Evolutionary conservation across 2,329 filamentous ascomycete species (phyloP).

Genomic region (Epichloe coenophiala): DNA sequence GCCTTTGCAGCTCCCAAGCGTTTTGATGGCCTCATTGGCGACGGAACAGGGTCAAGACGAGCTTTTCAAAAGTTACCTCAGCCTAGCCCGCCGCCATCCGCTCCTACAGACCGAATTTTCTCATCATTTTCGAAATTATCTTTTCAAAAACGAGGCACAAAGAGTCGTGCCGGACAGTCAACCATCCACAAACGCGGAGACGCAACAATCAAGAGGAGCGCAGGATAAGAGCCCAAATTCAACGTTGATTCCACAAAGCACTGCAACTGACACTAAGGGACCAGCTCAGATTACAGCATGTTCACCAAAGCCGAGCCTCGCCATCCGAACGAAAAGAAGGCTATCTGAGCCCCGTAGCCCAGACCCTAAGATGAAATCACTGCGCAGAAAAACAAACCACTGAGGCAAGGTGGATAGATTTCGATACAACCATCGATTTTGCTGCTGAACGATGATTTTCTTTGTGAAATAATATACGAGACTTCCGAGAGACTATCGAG

Average conservation of each 20-base stretch:
- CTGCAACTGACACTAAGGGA: neutral
- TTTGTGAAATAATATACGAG: neutral
- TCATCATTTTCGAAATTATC: neutral
- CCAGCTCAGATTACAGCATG: neutral
- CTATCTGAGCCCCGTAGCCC: neutral
- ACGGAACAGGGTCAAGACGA: neutral
- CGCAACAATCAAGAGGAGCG: neutral
- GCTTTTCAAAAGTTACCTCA: neutral
- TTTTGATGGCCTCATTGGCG: constrained; percentile 5
- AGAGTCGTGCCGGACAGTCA: neutral
- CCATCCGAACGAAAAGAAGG: neutral
- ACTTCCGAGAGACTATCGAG: neutral
- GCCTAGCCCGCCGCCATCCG: neutral
- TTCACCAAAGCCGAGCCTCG: neutral
- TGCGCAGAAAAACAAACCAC: neutral
- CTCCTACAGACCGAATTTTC: constrained; percentile 3
- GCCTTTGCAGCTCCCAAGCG: constrained; percentile 18
- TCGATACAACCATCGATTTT: too few relatives aligned
- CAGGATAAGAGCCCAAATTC: neutral
- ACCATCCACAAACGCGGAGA: neutral
- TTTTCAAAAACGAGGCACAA: neutral
- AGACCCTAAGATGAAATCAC: neutral
- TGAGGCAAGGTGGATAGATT: too few relatives aligned
- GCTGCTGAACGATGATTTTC: neutral
- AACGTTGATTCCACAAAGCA: neutral